These are phyloP conservation scores for Catenaria anguillulae DNA, from an alignment of 371 early-diverging fungal genomes.

Conservation along the genomic window DNA sequence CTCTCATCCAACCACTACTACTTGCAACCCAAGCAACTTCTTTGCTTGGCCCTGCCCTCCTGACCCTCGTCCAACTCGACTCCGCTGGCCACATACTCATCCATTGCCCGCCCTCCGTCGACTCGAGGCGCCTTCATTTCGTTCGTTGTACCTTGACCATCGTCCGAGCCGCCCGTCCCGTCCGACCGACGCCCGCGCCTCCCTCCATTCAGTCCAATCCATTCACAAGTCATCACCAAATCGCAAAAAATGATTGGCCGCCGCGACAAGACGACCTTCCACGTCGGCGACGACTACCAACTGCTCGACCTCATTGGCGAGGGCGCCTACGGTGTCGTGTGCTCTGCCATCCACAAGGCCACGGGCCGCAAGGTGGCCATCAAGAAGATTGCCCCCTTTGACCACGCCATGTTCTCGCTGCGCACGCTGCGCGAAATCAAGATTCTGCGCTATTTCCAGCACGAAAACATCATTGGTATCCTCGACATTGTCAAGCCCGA, in stretches of 20 bases:
- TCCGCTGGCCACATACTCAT: no score
- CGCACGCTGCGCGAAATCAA: slow-evolving; percentile 40
- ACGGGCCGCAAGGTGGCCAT: slow-evolving; percentile 33
- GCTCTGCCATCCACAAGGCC: slow-evolving; percentile 13
- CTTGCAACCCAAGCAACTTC: no score
- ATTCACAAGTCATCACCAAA: no score
- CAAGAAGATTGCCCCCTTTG: slow-evolving; percentile 39
- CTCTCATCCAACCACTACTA: no score
- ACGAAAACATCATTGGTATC: slow-evolving; percentile 38
- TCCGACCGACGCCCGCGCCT: no score
- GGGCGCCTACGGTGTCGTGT: slow-evolving; percentile 39
- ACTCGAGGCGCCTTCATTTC: no score
- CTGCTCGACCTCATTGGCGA: slow-evolving; percentile 20
- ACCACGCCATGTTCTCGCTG: slow-evolving; percentile 35
- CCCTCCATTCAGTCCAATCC: no score
- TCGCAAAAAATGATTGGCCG: not conserved
- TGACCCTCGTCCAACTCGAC: no score
- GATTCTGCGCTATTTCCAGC: slow-evolving; percentile 34
- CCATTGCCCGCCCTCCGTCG: no score
- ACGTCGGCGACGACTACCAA: slow-evolving; percentile 7
- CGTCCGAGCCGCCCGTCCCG: no score
- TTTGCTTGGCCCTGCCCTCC: no score
- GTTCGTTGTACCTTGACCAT: no score
- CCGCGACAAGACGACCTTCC: slow-evolving; percentile 7
- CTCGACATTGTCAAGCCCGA: slow-evolving; percentile 35